A percentile compares a stretch with the other conserved stretches of the same genome.
These are phyloP conservation scores for Mycena sp. DNA, from an alignment of 1,284 basidiomycete species.

Conservation along the genomic window DNA sequence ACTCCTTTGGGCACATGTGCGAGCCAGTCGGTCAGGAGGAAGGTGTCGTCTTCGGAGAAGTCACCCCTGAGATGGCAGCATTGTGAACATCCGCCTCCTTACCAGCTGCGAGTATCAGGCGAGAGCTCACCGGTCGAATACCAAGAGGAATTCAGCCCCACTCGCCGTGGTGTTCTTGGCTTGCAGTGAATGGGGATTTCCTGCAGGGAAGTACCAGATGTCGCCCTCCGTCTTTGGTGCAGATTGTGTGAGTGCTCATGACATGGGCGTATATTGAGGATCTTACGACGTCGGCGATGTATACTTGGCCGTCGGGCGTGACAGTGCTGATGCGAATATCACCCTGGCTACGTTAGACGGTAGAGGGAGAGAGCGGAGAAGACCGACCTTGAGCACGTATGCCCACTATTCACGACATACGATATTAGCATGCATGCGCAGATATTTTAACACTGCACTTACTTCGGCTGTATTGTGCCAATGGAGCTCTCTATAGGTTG, in stretches of 20 bases:
- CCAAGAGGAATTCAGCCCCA: conserved; percentile 67
- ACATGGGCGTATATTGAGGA: not conserved
- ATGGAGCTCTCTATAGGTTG: conserved; percentile 54
- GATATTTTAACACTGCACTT: conserved; percentile 1
- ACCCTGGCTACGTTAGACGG: conserved; percentile 39
- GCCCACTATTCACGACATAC: conserved; percentile 14
- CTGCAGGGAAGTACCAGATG: conserved; percentile 69
- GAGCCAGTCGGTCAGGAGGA: conserved; percentile 57
- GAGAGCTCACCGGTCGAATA: conserved; percentile 58
- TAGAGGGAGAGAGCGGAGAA: not conserved
- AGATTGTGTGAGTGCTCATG: not conserved
- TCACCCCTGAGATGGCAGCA: conserved; percentile 32
- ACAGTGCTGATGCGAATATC: conserved; percentile 57
- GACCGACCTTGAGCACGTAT: conserved; percentile 4
- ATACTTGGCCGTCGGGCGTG: conserved; percentile 57
- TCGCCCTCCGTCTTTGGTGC: conserved; percentile 46
- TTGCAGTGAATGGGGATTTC: conserved; percentile 63
- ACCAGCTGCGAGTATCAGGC: no score
- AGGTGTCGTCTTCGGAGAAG: conserved; percentile 68
- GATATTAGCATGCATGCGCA: not conserved
- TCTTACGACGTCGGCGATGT: conserved; percentile 58
- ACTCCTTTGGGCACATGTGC: conserved; percentile 59
- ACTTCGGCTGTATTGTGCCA: conserved; percentile 67
- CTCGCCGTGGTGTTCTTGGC: conserved; percentile 55
- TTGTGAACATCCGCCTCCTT: no score